Evolutionary conservation across 2,329 filamentous ascomycete species (phyloP).

Genomic region (Cercospora berteroae): DNA sequence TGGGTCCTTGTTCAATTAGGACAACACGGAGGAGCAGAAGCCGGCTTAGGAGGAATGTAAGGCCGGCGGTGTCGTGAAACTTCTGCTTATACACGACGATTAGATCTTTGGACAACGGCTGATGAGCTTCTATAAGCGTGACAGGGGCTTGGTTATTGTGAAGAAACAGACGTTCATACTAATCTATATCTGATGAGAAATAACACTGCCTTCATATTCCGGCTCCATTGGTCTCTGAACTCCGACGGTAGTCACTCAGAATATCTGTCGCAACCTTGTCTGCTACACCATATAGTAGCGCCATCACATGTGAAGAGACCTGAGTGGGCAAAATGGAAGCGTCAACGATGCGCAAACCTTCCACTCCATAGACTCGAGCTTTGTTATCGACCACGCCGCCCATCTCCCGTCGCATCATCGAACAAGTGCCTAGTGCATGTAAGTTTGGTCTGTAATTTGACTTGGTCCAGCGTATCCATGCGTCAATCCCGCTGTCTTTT

Average conservation of each 20-base stretch:
- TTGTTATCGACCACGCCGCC: not conserved
- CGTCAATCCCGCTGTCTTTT: not conserved
- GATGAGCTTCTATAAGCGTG: too few relatives aligned
- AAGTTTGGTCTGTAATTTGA: not conserved
- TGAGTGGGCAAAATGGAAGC: not conserved
- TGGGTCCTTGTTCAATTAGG: too few relatives aligned
- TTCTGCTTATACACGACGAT: too few relatives aligned
- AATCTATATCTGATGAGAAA: not conserved
- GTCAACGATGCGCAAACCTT: not conserved
- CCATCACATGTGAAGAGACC: not conserved
- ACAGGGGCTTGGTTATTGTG: too few relatives aligned
- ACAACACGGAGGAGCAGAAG: too few relatives aligned
- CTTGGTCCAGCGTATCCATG: not conserved
- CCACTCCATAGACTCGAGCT: not conserved
- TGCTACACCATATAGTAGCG: not conserved
- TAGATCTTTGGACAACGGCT: too few relatives aligned
- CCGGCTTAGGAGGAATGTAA: too few relatives aligned
- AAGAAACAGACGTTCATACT: too few relatives aligned
- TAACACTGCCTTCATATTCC: not conserved
- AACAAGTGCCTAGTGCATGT: not conserved
- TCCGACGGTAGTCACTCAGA: not conserved
- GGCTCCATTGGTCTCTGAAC: not conserved
- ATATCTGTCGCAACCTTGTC: not conserved
- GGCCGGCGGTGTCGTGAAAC: too few relatives aligned
- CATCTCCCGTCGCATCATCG: not conserved